Conservation (phyloP, 148 eudicot species). For the Heliamphora exappendiculata region DNA sequence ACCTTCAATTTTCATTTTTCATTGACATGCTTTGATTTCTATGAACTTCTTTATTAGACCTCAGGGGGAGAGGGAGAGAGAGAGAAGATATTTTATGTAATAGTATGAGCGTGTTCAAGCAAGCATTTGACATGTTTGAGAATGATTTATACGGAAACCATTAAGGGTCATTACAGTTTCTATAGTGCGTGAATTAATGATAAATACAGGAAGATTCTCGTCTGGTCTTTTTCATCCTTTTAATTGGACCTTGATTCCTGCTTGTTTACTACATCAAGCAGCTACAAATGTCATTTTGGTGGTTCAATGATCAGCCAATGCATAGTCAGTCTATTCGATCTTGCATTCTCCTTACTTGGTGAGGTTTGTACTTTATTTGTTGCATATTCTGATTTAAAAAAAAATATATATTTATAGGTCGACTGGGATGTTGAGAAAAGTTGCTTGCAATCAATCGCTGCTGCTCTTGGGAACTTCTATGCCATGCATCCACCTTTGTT, state of each 20-base stretch:
- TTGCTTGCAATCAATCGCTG: constrained; percentile 89
- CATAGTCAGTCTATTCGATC: background rate
- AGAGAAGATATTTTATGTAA: background rate
- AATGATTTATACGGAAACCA: background rate
- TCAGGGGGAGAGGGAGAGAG: background rate
- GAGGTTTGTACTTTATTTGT: background rate
- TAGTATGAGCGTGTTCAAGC: background rate
- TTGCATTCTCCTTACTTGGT: background rate
- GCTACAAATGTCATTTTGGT: background rate
- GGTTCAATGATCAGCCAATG: background rate
- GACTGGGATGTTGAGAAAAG: constrained; percentile 87
- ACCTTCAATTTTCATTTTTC: background rate
- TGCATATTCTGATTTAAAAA: constrained; percentile 6
- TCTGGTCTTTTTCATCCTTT: background rate
- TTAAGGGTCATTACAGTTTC: background rate
- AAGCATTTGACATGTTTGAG: background rate
- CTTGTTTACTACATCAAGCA: constrained; percentile 8
- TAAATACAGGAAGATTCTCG: background rate
- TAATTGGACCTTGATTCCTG: background rate
- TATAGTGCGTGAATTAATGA: background rate
- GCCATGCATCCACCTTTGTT: constrained; percentile 93
- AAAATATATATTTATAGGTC: constrained; percentile 51
- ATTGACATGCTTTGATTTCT: background rate
- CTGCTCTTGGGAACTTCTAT: constrained; percentile 84
- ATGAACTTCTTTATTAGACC: background rate